Evolutionary conservation across 441 rosid species (phyloP), one percentile per base, ranked within the genome.

Genomic region (Syzygium syzygioides): DNA sequence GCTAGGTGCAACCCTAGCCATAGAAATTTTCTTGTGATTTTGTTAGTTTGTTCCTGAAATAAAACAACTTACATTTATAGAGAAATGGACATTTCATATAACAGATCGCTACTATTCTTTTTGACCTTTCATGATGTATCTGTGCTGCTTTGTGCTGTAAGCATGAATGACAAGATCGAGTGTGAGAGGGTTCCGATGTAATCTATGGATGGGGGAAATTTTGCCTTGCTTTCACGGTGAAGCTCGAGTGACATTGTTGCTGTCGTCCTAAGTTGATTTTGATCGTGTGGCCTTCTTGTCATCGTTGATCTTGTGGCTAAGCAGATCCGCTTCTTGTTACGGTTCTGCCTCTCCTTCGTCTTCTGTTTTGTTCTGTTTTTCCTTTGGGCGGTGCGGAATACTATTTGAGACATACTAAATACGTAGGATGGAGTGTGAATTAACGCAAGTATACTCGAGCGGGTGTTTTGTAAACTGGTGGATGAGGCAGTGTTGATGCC

Each of bases 1-100:
- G 90, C 90, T 87, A 86, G 89, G 90, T 85, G 87, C 88, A 54
- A 66, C 28, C 87, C 85, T 91, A 92, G 90, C 87, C 89, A 90
- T 90, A 90, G 91, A 86, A 90, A 89, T 87, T 84, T 84, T 60
- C 90, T 84, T 89, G 85, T 89, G 86, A 25, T 85, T 55, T 85
- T 86, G 86, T 86, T 59, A 48, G 64, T 34, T 89, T 86, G 30
- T 64, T 59, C 53, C 59, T 91, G 91, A 92, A 93, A 94, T 91
- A 89, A 92, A 54, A 87, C 89, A 25, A 52, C 83, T 86, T 71
- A 60, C 89, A 84, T 62, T 90, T 88, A 79, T 41, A 85, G 62
- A 55, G 80, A 90, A 55, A 85, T 84, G 32, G 59, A 87, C 85
- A 71, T 84, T 84, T 48, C 62, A 86, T 88, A 84, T 85, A 32